A percentile compares a stretch with the other conserved stretches of the same genome.
Evolutionary conservation across 2,329 filamentous ascomycete species (phyloP).

Genomic region (Epicoccum sorghinum): DNA sequence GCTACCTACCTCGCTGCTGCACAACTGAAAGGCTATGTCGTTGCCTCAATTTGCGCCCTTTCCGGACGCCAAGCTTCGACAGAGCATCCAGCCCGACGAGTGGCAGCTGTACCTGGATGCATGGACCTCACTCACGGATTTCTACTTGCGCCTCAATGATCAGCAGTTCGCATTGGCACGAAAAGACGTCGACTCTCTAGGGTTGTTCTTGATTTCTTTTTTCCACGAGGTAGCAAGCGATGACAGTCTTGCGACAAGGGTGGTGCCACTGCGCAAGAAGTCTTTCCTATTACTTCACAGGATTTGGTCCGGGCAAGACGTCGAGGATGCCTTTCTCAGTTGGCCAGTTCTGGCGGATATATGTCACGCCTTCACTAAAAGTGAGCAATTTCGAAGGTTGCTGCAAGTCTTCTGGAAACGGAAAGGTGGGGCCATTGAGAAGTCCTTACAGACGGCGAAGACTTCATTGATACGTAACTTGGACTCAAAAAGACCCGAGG

Average conservation of each 20-base stretch:
- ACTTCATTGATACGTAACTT: constrained; percentile 66
- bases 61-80: constrained; percentile 71
- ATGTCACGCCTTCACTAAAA: constrained; percentile 70
- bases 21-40: constrained; percentile 40
- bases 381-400: constrained; percentile 58
- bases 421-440: constrained; percentile 58
- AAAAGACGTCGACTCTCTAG: constrained; percentile 63
- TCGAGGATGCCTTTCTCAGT: constrained; percentile 59
- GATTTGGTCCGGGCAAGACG: constrained; percentile 57
- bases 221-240: constrained; percentile 59
- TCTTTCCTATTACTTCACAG: constrained; percentile 69
- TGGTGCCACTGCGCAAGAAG: constrained; percentile 63
- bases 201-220: constrained; percentile 70
- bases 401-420: constrained; percentile 60
- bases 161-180: constrained; percentile 61
- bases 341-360: constrained; percentile 75
- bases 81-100: constrained; percentile 69
- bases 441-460: constrained; percentile 65
- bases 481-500: constrained; percentile 65
- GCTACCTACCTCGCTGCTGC: not conserved
- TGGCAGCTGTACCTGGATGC: constrained; percentile 80
- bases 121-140: constrained; percentile 72
- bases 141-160: constrained; percentile 66
- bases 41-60: constrained; percentile 80
- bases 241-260: constrained; percentile 44